Conservation (phyloP, 2,329 filamentous ascomycete genomes). For the Epichloe uncinata region DNA sequence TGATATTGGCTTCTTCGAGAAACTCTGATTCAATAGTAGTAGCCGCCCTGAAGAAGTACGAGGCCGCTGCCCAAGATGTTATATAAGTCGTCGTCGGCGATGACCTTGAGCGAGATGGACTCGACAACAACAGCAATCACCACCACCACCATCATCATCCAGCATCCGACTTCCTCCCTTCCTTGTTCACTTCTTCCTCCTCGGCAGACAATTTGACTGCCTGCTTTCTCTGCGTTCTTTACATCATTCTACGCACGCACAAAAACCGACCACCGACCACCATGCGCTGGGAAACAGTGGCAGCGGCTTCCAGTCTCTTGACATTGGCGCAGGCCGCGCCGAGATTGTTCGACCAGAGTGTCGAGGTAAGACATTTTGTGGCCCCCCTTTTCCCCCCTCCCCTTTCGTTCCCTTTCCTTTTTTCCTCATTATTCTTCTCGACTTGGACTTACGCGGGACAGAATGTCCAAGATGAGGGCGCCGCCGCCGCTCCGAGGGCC, state of each 20-base stretch:
- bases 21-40: not conserved
- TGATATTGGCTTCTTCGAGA: not conserved
- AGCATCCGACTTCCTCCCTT: not conserved
- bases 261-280: not conserved
- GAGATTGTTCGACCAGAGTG: not conserved
- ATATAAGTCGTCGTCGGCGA: not conserved
- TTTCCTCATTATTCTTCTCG: not conserved
- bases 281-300: not conserved
- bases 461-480: not conserved
- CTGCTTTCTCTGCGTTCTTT: too few species aligned
- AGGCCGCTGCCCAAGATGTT: not conserved
- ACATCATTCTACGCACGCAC: too few species aligned
- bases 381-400: not conserved
- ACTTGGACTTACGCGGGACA: not conserved
- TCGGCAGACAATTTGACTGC: not conserved
- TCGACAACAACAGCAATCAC: not conserved
- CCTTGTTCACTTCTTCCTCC: not conserved
- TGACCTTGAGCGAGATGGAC: not conserved
- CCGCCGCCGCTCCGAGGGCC: not conserved
- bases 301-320: constrained; percentile 4
- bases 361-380: not conserved
- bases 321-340: constrained; percentile 3
- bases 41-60: not conserved
- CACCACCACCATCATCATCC: not conserved
- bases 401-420: too few species aligned